phyloP scores from a whole-genome alignment of 768 basidiomycete species.

The Dacryopinax primogenitus region DNA sequence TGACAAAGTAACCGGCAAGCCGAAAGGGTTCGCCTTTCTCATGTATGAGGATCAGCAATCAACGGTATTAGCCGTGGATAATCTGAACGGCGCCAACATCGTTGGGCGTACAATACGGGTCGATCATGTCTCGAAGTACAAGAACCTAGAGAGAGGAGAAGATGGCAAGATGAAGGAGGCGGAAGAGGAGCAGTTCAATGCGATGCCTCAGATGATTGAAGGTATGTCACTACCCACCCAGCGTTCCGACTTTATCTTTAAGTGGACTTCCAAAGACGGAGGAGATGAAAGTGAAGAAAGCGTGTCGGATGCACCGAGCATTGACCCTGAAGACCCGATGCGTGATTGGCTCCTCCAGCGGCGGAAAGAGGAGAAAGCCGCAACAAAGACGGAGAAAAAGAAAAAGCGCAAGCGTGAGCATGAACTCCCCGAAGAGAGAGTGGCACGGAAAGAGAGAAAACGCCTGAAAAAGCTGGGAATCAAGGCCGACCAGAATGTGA shows the following conservation, averaged over 20 bases:
- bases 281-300: slow-evolving; percentile 35
- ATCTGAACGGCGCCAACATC: slow-evolving; percentile 88
- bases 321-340: slow-evolving; percentile 98
- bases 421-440: slow-evolving; percentile 69
- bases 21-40: slow-evolving; percentile 84
- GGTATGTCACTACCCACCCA: slow-evolving; percentile 44
- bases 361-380: slow-evolving; percentile 51
- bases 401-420: slow-evolving; percentile 44
- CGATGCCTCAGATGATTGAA: slow-evolving; percentile 56
- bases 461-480: slow-evolving; percentile 42
- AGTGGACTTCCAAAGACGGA: slow-evolving; percentile 12
- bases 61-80: slow-evolving; percentile 92
- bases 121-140: slow-evolving; percentile 86
- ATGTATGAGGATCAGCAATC: slow-evolving; percentile 99
- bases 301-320: slow-evolving; percentile 50
- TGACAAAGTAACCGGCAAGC: slow-evolving; percentile 84
- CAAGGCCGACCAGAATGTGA: slow-evolving; percentile 14
- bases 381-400: slow-evolving; percentile 39
- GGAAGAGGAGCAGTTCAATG: slow-evolving; percentile 79
- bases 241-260: too few relatives aligned
- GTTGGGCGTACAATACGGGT: slow-evolving; percentile 78
- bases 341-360: slow-evolving; percentile 75
- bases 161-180: slow-evolving; percentile 74
- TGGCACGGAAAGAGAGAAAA: slow-evolving; percentile 60
- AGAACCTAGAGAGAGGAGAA: slow-evolving; percentile 65